These are phyloP conservation scores for Silene latifolia DNA, from an alignment of 148 eudicot species.

Conservation along the genomic window DNA sequence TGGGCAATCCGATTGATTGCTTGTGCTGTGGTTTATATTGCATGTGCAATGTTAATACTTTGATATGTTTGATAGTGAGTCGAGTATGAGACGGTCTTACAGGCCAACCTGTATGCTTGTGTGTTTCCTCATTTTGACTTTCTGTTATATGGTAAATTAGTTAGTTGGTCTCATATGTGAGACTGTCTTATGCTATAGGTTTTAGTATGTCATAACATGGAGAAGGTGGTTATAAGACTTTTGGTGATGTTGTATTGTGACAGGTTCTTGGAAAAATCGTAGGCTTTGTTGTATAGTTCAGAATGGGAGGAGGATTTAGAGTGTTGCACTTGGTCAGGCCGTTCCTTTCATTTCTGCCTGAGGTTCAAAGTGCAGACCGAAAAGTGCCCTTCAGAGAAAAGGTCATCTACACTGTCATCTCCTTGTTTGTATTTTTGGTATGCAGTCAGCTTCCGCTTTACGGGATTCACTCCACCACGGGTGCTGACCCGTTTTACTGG, in stretches of 20 bases:
- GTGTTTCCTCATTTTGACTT: too few relatives aligned
- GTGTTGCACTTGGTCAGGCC: slow-evolving; percentile 61
- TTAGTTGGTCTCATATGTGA: too few relatives aligned
- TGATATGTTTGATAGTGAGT: neutral
- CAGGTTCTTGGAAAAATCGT: neutral
- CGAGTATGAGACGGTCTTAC: too few relatives aligned
- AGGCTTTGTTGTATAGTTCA: neutral
- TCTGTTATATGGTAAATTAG: too few relatives aligned
- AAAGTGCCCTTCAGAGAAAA: slow-evolving; percentile 60
- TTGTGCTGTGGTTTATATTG: neutral
- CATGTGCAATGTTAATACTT: neutral
- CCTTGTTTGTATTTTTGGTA: slow-evolving; percentile 55
- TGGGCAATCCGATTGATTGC: neutral
- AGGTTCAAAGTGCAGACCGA: slow-evolving; percentile 49
- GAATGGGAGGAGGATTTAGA: slow-evolving; percentile 64
- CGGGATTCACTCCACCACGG: too few relatives aligned
- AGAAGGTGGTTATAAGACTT: neutral
- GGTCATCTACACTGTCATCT: slow-evolving; percentile 55
- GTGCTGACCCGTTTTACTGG: too few relatives aligned
- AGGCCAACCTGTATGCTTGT: too few relatives aligned
- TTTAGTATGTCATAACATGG: neutral
- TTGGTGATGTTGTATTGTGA: neutral
- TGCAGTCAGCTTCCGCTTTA: slow-evolving; percentile 76
- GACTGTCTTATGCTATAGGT: neutral
- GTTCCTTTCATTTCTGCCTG: slow-evolving; percentile 56